Conservation (phyloP, 768 basidiomycete genomes). For the Auriscalpium vulgare region DNA sequence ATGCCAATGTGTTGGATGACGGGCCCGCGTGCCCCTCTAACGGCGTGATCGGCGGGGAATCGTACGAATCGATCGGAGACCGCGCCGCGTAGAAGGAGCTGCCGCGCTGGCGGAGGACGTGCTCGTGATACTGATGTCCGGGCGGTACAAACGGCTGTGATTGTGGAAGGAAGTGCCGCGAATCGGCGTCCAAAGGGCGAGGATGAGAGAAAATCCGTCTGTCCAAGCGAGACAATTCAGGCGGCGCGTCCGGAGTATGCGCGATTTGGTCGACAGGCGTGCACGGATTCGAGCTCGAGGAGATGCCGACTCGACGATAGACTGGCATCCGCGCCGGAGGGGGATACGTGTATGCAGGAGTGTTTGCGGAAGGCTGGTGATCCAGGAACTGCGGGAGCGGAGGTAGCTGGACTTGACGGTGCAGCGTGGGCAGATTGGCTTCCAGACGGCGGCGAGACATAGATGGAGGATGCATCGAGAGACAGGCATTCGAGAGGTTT, state of each 20-base stretch:
- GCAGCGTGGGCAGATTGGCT: conserved; percentile 22
- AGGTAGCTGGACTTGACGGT: conserved; percentile 17
- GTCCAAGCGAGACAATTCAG: conserved; percentile 16
- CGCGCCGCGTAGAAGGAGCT: conserved; percentile 6
- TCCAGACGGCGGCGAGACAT: conserved; percentile 26
- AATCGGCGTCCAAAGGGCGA: conserved; percentile 1
- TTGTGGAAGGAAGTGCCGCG: background rate
- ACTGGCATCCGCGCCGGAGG: background rate
- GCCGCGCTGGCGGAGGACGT: background rate
- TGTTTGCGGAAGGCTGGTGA: background rate
- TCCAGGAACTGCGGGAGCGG: conserved; percentile 10
- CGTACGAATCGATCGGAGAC: conserved; percentile 5
- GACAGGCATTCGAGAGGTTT: background rate
- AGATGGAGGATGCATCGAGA: conserved; percentile 12
- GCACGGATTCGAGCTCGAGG: conserved; percentile 5
- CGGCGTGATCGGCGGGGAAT: conserved; percentile 5
- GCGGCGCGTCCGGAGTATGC: conserved; percentile 21
- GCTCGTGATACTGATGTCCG: background rate
- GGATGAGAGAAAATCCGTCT: background rate
- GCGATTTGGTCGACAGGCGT: conserved; percentile 23
- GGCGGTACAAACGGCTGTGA: background rate
- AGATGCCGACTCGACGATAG: background rate
- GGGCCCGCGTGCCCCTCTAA: background rate
- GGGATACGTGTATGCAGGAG: background rate
- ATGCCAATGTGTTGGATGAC: background rate